Conservation (phyloP, 2,329 filamentous ascomycete species). For the Orbilia oligospora region DNA sequence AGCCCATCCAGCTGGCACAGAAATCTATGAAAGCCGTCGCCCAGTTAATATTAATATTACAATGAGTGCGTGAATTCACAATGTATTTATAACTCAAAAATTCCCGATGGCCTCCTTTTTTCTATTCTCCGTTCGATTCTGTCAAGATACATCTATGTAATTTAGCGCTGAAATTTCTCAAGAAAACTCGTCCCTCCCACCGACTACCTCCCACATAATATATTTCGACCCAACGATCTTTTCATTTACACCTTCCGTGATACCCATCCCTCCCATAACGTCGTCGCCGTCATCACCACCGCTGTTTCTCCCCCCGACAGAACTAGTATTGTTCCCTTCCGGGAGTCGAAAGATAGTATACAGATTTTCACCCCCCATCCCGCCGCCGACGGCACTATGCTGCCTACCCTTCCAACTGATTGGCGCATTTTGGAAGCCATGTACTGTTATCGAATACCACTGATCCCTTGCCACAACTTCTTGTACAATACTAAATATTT, state of each 20-base stretch:
- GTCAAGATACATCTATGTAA: background rate
- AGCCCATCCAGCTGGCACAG: no score
- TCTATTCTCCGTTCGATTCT: background rate
- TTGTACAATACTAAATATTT: slow-evolving; percentile 51
- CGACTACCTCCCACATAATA: slow-evolving; percentile 62
- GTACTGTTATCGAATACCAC: slow-evolving; percentile 62
- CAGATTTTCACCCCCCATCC: slow-evolving; percentile 62
- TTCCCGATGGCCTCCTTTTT: background rate
- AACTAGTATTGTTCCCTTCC: background rate
- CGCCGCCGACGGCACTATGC: slow-evolving; percentile 61
- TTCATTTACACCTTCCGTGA: background rate
- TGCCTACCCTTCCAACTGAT: slow-evolving; percentile 62
- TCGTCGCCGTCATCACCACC: background rate
- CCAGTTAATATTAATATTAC: no score
- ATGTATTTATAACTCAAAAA: no score
- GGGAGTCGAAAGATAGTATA: slow-evolving; percentile 62
- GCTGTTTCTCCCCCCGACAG: background rate
- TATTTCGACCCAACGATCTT: slow-evolving; percentile 22
- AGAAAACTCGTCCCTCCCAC: slow-evolving; percentile 63
- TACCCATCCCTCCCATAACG: slow-evolving; percentile 26
- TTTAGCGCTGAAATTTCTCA: slow-evolving; percentile 29
- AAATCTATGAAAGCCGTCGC: background rate
- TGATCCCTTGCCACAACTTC: slow-evolving; percentile 12
- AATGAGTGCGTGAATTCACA: no score
- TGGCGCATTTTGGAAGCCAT: slow-evolving; percentile 63